Evolutionary conservation across 2,329 filamentous ascomycete species (phyloP), one percentile per base, ranked within the genome.

Genomic region (Zopfia rhizophila): DNA sequence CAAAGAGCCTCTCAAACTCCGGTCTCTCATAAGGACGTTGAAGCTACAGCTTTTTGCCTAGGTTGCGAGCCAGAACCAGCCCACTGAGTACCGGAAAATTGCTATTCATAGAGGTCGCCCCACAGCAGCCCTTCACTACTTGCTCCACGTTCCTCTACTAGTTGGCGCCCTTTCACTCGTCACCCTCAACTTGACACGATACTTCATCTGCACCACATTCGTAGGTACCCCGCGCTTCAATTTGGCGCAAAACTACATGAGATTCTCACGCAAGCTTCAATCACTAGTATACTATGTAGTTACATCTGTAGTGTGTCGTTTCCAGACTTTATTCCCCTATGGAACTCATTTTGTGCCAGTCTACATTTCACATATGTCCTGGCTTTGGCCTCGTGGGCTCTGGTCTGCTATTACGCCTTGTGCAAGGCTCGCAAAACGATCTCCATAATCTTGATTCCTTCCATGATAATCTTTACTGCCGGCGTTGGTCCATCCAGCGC

Each of bases 191-290:
- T 46, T 21, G 30, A 47, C 30, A 3, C 0, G 19, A 5, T 41
- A 42, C 31, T 60, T 40, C 27, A 23, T 53, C 2, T 45, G 51
- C 8, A 7, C 2, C 11, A 22, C 6, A 31, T 28, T 5, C 13
- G 16, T 13, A 4, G 46, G 16, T 19, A 38, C 2, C 48, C 44
- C 0, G 8, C 33, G 13, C 40, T 60, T 11, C 56, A 60, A 22
- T 58, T 58, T 30, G 44, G 31, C 7, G 55, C 57, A 4, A 60
- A 60, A 36, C 16, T 56, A n/a, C 52, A 58, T 22, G 57, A 60
- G 27, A 18, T 58, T 3, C 33, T 55, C 2, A 58, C 58, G 45
- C 55, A 60, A n/a, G 44, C 42, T 1, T 58, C 55, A 0, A 30
- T 58, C 12, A 38, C 40, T 1, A 44, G 51, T 10, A 27, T 53